Conservation (phyloP, 805 yeast genomes). For the Kazachstania taianensis region DNA sequence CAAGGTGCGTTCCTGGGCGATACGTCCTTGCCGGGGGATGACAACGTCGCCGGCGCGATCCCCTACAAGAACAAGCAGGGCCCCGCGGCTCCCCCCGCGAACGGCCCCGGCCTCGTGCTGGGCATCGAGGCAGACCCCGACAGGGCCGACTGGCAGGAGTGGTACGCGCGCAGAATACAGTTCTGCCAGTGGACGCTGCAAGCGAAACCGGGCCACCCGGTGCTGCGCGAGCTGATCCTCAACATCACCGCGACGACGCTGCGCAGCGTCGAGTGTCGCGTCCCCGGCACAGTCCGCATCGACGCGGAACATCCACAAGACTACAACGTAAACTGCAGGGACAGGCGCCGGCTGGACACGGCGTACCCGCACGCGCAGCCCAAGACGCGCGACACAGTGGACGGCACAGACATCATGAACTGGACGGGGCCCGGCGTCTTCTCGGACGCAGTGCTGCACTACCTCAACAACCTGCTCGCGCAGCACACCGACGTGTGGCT, state of each 20-base stretch:
- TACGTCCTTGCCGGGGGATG: not conserved
- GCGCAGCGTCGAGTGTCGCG: constrained; percentile 20
- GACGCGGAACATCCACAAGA: constrained; percentile 11
- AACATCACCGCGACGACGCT: constrained; percentile 70
- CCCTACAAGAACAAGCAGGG: not conserved
- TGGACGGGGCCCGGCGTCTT: constrained; percentile 77
- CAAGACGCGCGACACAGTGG: constrained; percentile 23
- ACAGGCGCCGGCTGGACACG: constrained; percentile 11
- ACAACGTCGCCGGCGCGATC: not conserved
- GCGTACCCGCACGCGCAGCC: constrained; percentile 9
- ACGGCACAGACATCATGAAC: constrained; percentile 39
- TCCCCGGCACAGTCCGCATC: constrained; percentile 4
- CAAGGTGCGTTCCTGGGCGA: not conserved
- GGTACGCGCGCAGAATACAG: constrained; percentile 90
- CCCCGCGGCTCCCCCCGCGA: not conserved
- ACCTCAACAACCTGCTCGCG: constrained; percentile 60
- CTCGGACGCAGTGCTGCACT: constrained; percentile 64
- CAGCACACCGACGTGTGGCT: constrained; percentile 49
- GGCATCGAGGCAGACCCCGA: constrained; percentile 98
- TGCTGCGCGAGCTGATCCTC: constrained; percentile 68
- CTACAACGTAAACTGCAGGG: constrained; percentile 23
- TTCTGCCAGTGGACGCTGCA: constrained; percentile 97
- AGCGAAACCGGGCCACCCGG: constrained; percentile 84
- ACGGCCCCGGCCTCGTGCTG: constrained; percentile 61
- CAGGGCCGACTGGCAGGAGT: constrained; percentile 83